Conservation (phyloP, 805 yeast genomes). For the Lipomyces yamanashiensis region DNA sequence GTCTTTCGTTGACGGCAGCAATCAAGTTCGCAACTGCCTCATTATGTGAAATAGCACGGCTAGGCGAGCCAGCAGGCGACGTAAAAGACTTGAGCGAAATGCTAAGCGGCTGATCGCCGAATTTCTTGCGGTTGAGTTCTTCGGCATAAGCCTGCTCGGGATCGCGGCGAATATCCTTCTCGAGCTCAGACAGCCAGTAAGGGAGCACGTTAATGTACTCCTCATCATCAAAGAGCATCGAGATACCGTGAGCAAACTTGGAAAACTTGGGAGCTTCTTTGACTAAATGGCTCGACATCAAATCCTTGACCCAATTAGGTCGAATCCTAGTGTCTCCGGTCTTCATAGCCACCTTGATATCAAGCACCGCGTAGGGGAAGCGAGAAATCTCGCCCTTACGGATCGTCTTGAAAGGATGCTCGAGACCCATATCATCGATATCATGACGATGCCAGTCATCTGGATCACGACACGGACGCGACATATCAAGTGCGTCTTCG, state of each 20-base stretch:
- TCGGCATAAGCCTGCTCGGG: constrained; percentile 81
- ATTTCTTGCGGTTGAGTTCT: constrained; percentile 53
- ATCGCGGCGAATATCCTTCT: constrained; percentile 71
- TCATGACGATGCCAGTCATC: constrained; percentile 89
- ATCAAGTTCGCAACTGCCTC: constrained; percentile 18
- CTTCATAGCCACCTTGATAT: constrained; percentile 55
- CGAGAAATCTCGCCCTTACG: constrained; percentile 79
- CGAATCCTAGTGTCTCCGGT: constrained; percentile 37
- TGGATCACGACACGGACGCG: constrained; percentile 89
- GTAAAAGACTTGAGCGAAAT: constrained; percentile 11
- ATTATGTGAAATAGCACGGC: background rate
- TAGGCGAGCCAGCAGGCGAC: constrained; percentile 16
- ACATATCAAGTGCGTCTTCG: constrained; percentile 85
- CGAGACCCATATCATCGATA: constrained; percentile 71
- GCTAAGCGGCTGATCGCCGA: constrained; percentile 33
- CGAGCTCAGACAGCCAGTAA: constrained; percentile 92
- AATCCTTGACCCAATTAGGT: constrained; percentile 77
- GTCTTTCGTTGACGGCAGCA: constrained; percentile 20
- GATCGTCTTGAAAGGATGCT: constrained; percentile 69
- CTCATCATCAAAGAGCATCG: constrained; percentile 85
- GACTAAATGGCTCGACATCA: constrained; percentile 79
- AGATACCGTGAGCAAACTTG: constrained; percentile 90
- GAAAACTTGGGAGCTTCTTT: constrained; percentile 94
- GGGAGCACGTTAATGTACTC: constrained; percentile 81
- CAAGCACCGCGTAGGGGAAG: constrained; percentile 67